Evolutionary conservation across 2,329 filamentous ascomycete species (phyloP).

Genomic region (Xylariaceae sp.): DNA sequence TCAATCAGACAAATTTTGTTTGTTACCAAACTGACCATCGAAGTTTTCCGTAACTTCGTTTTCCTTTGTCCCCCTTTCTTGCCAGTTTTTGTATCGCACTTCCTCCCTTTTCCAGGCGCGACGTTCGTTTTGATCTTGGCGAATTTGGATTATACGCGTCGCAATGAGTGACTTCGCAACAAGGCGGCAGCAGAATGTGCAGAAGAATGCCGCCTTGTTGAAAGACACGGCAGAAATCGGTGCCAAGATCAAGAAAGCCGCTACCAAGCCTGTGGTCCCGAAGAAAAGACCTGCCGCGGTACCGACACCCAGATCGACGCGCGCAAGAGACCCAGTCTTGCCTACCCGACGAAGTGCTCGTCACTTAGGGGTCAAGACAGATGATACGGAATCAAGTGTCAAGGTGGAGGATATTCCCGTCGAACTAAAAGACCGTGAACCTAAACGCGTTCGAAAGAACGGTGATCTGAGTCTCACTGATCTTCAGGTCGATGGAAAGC

Average conservation of each 20-base stretch:
- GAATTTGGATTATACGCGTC: too few species aligned
- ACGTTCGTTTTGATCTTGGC: too few species aligned
- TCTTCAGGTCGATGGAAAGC: slow-evolving; percentile 74
- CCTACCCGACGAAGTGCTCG: slow-evolving; percentile 57
- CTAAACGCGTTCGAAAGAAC: slow-evolving; percentile 54
- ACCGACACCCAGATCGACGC: slow-evolving; percentile 36
- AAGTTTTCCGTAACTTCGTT: too few species aligned
- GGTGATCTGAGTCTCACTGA: slow-evolving; percentile 68
- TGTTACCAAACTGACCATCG: too few species aligned
- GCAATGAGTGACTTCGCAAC: slow-evolving; percentile 78
- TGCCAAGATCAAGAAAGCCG: slow-evolving; percentile 60
- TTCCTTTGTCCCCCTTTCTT: too few species aligned
- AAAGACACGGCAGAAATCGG: slow-evolving; percentile 72
- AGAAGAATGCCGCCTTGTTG: slow-evolving; percentile 72
- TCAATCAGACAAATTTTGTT: too few species aligned
- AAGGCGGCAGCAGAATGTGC: slow-evolving; percentile 80
- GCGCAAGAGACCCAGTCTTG: slow-evolving; percentile 37
- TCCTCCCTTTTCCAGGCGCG: too few species aligned
- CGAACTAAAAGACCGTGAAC: slow-evolving; percentile 41
- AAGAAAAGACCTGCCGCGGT: slow-evolving; percentile 38
- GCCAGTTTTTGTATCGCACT: too few species aligned
- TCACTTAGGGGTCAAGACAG: slow-evolving; percentile 51
- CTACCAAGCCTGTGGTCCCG: slow-evolving; percentile 41
- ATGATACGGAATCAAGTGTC: slow-evolving; percentile 39
- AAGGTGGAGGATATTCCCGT: slow-evolving; percentile 44